phyloP scores from a whole-genome alignment of 176 grass and related monocot genomes.

The Lolium rigidum region DNA sequence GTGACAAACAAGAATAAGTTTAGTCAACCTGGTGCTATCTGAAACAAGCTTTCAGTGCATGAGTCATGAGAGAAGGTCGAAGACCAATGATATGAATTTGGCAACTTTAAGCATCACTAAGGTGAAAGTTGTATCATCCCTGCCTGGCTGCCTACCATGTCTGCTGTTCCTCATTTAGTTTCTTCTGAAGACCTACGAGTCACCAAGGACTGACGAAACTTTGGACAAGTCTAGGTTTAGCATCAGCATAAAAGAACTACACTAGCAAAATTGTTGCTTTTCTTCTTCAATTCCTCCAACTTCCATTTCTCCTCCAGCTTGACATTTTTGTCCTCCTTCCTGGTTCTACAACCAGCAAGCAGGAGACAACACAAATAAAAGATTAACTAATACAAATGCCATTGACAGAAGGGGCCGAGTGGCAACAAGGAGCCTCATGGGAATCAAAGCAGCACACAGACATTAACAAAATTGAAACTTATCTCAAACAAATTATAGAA shows the following conservation, averaged over 20 bases:
- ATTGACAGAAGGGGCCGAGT: not conserved
- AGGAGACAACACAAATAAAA: not conserved
- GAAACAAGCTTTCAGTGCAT: not conserved
- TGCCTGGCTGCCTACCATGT: not conserved
- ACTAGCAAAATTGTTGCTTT: not conserved
- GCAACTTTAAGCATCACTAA: not conserved
- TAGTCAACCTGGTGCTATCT: not conserved
- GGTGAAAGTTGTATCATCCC: not conserved
- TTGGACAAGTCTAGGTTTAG: not conserved
- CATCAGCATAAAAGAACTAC: not conserved
- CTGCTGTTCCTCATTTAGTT: not conserved
- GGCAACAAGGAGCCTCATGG: not conserved
- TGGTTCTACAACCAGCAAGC: constrained; percentile 4
- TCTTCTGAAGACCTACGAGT: not conserved
- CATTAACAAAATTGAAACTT: constrained; percentile 12
- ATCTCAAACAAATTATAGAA: not conserved
- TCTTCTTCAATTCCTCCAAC: not conserved
- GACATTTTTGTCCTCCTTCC: not conserved
- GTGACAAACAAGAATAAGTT: not conserved
- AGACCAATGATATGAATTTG: not conserved
- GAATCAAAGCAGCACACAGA: constrained; percentile 16
- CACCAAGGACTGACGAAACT: not conserved
- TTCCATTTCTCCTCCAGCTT: not conserved
- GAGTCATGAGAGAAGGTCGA: not conserved
- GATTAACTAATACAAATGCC: not conserved